phyloP scores from a whole-genome alignment of 129 eudicot species.

The Saussurea involucrata region DNA sequence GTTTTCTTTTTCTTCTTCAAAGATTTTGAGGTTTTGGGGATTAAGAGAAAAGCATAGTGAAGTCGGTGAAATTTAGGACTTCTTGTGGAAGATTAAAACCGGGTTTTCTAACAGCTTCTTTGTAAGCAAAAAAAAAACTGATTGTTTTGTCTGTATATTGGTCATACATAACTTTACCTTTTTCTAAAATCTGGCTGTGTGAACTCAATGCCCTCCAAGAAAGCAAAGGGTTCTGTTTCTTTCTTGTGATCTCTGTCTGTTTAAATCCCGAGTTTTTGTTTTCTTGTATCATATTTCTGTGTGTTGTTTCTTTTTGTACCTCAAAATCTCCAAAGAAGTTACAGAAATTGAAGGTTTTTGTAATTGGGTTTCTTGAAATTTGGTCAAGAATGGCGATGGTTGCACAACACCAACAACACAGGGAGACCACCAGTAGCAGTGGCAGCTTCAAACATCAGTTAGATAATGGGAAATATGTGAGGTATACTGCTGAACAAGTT shows the following conservation, averaged over 20 bases:
- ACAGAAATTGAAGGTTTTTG: not conserved
- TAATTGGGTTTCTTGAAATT: not conserved
- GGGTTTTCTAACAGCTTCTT: not conserved
- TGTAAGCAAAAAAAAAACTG: not conserved
- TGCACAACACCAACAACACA: conserved; percentile 51
- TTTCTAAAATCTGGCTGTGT: conserved; percentile 17
- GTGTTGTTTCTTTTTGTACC: not conserved
- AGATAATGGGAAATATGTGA: conserved; percentile 80
- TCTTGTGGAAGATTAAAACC: not conserved
- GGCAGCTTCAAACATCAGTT: conserved; percentile 66
- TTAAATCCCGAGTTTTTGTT: conserved; percentile 9
- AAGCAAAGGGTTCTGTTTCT: conserved; percentile 23
- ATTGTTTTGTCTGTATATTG: conserved; percentile 32
- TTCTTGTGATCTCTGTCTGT: conserved; percentile 17
- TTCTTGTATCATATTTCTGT: not conserved
- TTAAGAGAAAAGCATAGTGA: conserved; percentile 1
- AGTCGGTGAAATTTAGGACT: not conserved
- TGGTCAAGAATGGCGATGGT: conserved; percentile 74
- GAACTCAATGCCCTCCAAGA: conserved; percentile 27
- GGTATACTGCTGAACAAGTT: conserved; percentile 87
- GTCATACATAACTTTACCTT: conserved; percentile 23
- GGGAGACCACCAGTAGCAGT: conserved; percentile 58
- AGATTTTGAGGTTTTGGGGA: not conserved
- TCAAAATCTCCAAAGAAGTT: conserved; percentile 2
- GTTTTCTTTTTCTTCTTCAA: not conserved